Evolutionary conservation across 805 yeast genomes (phyloP), one percentile per base, ranked within the genome.

Genomic region (Maudiozyma barnettii): DNA sequence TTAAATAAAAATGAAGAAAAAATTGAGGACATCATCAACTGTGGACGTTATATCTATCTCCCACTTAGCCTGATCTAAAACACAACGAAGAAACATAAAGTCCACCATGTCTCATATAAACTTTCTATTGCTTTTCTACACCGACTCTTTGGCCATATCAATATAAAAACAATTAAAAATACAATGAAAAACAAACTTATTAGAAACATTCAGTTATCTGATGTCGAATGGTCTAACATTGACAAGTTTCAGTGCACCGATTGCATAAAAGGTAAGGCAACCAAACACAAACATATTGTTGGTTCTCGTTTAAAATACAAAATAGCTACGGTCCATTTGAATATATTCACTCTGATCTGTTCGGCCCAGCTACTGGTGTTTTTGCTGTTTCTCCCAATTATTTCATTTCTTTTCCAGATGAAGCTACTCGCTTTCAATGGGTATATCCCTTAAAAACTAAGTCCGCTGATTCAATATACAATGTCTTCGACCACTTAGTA

Each of bases 211-310:
- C 9, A 18, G 9, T 13, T 14, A 8, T 14, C 16, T 19, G 46
- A 46, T 35, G 46, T 48, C 12, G 46, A 48, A 13, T 49, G 51
- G 51, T n/a, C 39, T 70, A 39, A 55, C 53, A 58, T 51, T 46
- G 42, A 44, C 46, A 91, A 83, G 31, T 47, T 44, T 22, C 49
- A 49, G 41, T 51, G 54, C 41, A 23, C 21, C 6, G 46, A 42
- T 4, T 52, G 51, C n/a, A 14, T 50, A 21, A 38, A 38, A 14
- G 48, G 46, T n/a, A 49, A 49, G 19, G 31, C 42, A 5, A 43
- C 33, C 2, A 30, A 41, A 41, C 52, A 47, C 20, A 45, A 36
- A 9, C 49, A 51, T 38, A 19, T 36, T 20, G 36, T 44, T 14
- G 45, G 45, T 10, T 49, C 52, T 2, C 31, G 50, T 4, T 13